phyloP scores from a whole-genome alignment of 225 moss, liverwort and hornwort genomes.

The Sphagnum contortum region DNA sequence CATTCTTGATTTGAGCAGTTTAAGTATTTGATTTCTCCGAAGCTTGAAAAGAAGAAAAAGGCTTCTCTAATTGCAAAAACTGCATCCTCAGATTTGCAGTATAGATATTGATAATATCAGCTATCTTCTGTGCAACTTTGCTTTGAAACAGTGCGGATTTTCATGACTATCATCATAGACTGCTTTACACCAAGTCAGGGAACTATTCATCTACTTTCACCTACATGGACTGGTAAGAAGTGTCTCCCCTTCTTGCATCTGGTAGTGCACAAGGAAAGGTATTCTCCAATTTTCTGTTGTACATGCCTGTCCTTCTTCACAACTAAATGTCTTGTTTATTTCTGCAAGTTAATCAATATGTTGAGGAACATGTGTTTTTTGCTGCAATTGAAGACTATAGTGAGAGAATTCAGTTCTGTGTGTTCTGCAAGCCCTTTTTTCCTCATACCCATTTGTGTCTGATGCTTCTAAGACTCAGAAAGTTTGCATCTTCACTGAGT shows the following conservation, averaged over 20 bases:
- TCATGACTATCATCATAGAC: conserved; percentile 62
- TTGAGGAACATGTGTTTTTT: not conserved
- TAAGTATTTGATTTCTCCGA: too few relatives aligned
- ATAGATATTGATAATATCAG: not conserved
- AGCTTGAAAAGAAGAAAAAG: too few relatives aligned
- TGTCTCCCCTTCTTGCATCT: not conserved
- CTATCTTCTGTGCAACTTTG: not conserved
- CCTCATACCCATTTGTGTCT: too few relatives aligned
- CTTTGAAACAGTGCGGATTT: conserved; percentile 42
- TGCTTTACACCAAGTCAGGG: conserved; percentile 60
- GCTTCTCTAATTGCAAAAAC: too few relatives aligned
- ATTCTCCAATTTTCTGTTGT: not conserved
- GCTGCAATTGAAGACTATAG: conserved; percentile 3
- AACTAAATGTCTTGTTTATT: not conserved
- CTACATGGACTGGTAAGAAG: conserved; percentile 53
- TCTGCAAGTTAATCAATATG: not conserved
- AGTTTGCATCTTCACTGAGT: too few relatives aligned
- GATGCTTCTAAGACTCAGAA: too few relatives aligned
- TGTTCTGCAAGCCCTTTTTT: conserved; percentile 9
- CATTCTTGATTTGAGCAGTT: not conserved
- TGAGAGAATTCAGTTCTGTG: conserved; percentile 11
- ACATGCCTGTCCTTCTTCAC: not conserved
- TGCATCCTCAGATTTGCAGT: not conserved
- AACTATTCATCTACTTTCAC: conserved; percentile 65
- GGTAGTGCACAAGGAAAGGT: not conserved